Evolutionary conservation across 345 rosid genomes (phyloP).

Genomic region (Streptanthus diversifolius): DNA sequence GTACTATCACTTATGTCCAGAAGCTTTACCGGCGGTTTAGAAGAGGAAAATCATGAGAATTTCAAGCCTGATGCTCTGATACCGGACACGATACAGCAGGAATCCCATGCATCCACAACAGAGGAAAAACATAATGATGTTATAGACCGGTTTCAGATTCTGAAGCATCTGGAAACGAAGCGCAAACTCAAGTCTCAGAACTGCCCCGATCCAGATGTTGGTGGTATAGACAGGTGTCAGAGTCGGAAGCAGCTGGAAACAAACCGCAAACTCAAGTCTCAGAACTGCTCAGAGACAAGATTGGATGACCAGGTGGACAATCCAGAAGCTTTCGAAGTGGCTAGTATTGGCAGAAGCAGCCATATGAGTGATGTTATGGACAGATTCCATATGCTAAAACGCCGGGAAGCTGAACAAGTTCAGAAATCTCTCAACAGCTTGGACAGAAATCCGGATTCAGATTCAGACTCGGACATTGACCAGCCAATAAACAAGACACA

Average conservation of each 20-base stretch:
- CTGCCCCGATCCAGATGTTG: conserved; percentile 24
- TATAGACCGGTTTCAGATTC: conserved; percentile 46
- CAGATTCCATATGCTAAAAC: conserved; percentile 49
- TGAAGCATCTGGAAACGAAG: conserved; percentile 30
- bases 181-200: conserved; percentile 19
- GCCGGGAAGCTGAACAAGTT: conserved; percentile 30
- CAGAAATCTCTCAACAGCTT: conserved; percentile 17
- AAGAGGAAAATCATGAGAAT: conserved; percentile 19
- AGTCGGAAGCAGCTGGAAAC: conserved; percentile 38
- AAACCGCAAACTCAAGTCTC: conserved; percentile 12
- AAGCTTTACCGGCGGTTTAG: conserved; percentile 22
- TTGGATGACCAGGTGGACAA: conserved; percentile 1
- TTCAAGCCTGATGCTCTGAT: conserved; percentile 20
- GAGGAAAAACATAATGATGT: conserved; percentile 44
- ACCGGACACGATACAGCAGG: background rate
- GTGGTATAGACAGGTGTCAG: conserved; percentile 49
- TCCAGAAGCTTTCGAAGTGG: conserved; percentile 29
- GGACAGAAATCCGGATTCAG: conserved; percentile 19
- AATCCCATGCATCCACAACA: conserved; percentile 6
- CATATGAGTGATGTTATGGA: conserved; percentile 50
- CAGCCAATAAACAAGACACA: conserved; percentile 10
- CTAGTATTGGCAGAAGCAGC: conserved; percentile 21
- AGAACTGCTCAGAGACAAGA: conserved; percentile 6
- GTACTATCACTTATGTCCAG: conserved; percentile 13
- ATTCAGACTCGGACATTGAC: conserved; percentile 4